Evolutionary conservation across 495 filamentous ascomycete genomes (phyloP).

Genomic region (Delitschia confertaspora): DNA sequence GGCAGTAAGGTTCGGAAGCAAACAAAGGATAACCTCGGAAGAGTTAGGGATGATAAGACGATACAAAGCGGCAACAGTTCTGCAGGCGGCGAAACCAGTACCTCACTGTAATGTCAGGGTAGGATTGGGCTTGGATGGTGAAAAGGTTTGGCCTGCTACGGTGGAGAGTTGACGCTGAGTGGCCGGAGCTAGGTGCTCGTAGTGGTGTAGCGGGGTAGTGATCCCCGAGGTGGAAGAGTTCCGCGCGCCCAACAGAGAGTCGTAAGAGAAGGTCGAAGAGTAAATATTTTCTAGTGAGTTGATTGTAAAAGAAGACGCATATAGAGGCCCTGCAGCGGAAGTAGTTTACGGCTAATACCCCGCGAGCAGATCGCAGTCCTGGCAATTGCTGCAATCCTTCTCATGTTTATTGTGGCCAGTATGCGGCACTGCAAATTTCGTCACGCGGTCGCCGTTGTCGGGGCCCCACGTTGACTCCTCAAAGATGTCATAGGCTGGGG

Average conservation of each 20-base stretch:
- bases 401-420: slow-evolving; percentile 10
- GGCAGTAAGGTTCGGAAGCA: neutral
- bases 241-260: neutral
- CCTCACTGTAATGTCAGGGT: neutral
- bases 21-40: slow-evolving; percentile 19
- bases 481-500: no score
- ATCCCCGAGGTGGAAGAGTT: slow-evolving; percentile 17
- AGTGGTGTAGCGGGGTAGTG: slow-evolving; percentile 27
- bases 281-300: no score
- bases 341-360: slow-evolving; percentile 5
- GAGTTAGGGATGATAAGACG: neutral
- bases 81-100: slow-evolving; percentile 3
- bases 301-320: neutral
- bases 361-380: neutral
- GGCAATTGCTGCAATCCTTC: neutral
- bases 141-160: neutral
- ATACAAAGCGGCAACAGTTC: slow-evolving; percentile 3
- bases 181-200: no score
- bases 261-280: neutral
- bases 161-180: neutral
- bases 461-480: no score
- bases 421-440: slow-evolving; percentile 7
- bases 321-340: neutral
- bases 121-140: neutral
- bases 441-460: slow-evolving; percentile 6